Evolutionary conservation across 108 stramenopile species (phyloP).

Genomic region (Cyclotella sp.): DNA sequence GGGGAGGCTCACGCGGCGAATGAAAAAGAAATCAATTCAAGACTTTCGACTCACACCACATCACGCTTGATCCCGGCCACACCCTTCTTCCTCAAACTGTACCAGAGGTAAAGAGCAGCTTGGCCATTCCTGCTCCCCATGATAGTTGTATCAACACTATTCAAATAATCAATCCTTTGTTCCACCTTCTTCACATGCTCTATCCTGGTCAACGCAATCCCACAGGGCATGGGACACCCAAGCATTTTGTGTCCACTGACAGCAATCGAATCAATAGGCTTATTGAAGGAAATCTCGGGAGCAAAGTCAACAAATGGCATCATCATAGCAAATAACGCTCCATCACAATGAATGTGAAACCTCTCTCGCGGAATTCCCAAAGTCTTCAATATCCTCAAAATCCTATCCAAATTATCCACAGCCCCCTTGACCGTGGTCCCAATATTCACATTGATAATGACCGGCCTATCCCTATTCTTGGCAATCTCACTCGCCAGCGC

Average conservation of each 20-base stretch:
- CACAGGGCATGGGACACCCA: constrained; percentile 92
- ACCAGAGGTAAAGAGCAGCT: constrained; percentile 88
- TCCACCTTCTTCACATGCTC: constrained; percentile 90
- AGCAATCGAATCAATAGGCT: constrained; percentile 88
- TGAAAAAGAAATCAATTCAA: neutral
- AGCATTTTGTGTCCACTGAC: constrained; percentile 93
- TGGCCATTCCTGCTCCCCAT: constrained; percentile 87
- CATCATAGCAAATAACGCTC: constrained; percentile 91
- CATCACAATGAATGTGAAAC: constrained; percentile 90
- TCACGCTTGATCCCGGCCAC: constrained; percentile 83
- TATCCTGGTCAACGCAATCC: constrained; percentile 83
- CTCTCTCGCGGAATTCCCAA: constrained; percentile 82
- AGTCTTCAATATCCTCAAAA: constrained; percentile 72
- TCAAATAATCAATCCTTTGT: constrained; percentile 84
- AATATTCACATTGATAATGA: constrained; percentile 91
- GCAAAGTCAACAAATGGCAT: constrained; percentile 89
- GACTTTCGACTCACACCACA: constrained; percentile 66
- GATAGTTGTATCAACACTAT: constrained; percentile 85
- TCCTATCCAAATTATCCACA: constrained; percentile 89
- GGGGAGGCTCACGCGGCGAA: neutral
- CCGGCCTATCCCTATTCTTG: constrained; percentile 75
- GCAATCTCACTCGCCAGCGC: constrained; percentile 66
- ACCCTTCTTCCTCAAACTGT: constrained; percentile 90
- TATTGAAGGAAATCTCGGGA: constrained; percentile 78
- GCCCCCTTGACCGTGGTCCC: constrained; percentile 93